Conservation (phyloP, 768 basidiomycete genomes). For the Tricholoma sp. region DNA sequence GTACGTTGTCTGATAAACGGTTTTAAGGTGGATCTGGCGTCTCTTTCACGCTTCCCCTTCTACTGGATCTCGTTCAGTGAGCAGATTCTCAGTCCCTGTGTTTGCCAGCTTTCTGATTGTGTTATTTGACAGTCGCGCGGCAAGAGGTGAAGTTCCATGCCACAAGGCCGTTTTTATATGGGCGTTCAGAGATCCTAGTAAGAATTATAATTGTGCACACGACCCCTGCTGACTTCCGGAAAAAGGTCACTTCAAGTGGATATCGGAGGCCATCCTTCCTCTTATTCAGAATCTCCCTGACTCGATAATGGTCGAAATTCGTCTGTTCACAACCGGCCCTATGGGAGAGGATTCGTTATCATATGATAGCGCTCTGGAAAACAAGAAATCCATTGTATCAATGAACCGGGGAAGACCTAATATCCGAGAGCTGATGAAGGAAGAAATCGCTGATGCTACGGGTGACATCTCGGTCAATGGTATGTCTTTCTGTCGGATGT, state of each 20-base stretch:
- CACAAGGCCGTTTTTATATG: conserved; percentile 31
- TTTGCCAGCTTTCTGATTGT: neutral
- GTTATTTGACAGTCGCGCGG: neutral
- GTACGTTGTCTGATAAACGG: neutral
- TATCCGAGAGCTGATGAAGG: conserved; percentile 27
- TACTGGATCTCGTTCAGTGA: conserved; percentile 39
- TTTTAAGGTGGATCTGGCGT: conserved; percentile 42
- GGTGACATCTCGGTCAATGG: conserved; percentile 46
- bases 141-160: neutral
- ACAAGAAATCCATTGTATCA: conserved; percentile 14
- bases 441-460: conserved; percentile 28
- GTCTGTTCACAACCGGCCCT: conserved; percentile 12
- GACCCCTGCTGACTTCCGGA: neutral
- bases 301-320: conserved; percentile 11
- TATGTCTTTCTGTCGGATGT: conserved; percentile 9
- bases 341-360: conserved; percentile 1
- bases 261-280: conserved; percentile 20
- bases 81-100: conserved; percentile 4
- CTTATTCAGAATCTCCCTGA: conserved; percentile 4
- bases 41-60: conserved; percentile 40
- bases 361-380: conserved; percentile 6
- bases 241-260: conserved; percentile 24
- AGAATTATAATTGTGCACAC: neutral
- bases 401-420: conserved; percentile 39
- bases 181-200: conserved; percentile 35